phyloP scores from a whole-genome alignment of 345 rosid genomes.

The Ceriops tagal region DNA sequence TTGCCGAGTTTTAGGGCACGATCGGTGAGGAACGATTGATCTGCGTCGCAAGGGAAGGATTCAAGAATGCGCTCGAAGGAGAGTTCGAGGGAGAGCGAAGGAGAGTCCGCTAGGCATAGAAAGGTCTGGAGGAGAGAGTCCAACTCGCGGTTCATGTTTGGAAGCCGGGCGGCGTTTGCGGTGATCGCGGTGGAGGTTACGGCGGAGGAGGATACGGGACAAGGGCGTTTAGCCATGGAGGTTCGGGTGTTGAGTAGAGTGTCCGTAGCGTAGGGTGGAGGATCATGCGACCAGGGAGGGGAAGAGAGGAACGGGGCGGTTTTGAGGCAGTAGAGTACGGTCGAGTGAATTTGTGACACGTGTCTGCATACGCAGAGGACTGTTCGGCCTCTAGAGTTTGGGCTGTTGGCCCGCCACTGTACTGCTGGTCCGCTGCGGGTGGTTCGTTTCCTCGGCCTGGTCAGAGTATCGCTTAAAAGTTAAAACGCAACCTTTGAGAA shows the following conservation, averaged over 20 bases:
- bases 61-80: slow-evolving; percentile 68
- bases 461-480: too few species aligned
- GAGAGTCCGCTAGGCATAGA: slow-evolving; percentile 44
- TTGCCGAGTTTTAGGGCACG: slow-evolving; percentile 59
- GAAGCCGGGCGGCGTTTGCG: slow-evolving; percentile 18
- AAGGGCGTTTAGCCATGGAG: slow-evolving; percentile 64
- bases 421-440: background rate
- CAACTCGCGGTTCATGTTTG: slow-evolving; percentile 23
- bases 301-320: background rate
- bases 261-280: slow-evolving; percentile 42
- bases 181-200: background rate
- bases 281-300: background rate
- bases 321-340: slow-evolving; percentile 14
- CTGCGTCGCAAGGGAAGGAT: slow-evolving; percentile 44
- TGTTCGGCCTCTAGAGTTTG: background rate
- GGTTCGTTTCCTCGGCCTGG: too few species aligned
- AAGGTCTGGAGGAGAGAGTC: slow-evolving; percentile 49
- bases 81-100: slow-evolving; percentile 46
- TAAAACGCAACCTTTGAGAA: too few species aligned
- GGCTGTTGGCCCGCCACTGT: background rate
- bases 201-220: slow-evolving; percentile 22
- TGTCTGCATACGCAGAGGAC: background rate
- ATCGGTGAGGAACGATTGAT: slow-evolving; percentile 55
- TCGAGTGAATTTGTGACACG: slow-evolving; percentile 19
- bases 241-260: slow-evolving; percentile 33